Evolutionary conservation across 192 early-diverging fungal species (phyloP).

Genomic region (Obelidium mucronatum): DNA sequence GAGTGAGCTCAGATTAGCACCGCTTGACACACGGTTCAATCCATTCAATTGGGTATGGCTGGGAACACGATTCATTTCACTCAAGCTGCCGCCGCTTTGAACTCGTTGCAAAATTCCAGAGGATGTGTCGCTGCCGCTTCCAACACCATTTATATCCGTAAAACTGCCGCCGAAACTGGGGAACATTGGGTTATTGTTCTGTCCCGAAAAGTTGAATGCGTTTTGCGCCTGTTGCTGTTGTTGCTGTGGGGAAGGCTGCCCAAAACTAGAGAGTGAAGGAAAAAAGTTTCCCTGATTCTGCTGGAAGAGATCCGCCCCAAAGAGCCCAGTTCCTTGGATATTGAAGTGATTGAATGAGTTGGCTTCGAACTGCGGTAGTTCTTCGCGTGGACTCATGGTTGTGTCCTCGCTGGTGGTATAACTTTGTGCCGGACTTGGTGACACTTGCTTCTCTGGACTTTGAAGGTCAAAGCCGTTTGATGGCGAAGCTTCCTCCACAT

Average conservation of each 20-base stretch:
- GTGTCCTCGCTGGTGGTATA: conserved; percentile 6
- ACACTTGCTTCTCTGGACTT: too few species aligned
- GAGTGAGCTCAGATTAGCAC: background rate
- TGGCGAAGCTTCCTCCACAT: too few species aligned
- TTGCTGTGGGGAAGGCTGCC: background rate
- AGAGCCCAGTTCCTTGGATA: background rate
- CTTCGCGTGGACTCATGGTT: conserved; percentile 9
- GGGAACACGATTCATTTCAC: too few species aligned
- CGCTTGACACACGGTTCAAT: background rate
- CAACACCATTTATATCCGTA: background rate
- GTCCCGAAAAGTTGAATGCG: background rate
- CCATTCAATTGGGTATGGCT: too few species aligned
- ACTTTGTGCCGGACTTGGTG: conserved; percentile 7
- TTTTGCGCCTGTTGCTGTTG: background rate
- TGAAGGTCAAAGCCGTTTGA: too few species aligned
- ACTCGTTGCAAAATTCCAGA: too few species aligned
- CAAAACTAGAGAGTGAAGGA: background rate
- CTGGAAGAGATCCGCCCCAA: background rate
- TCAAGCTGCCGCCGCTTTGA: too few species aligned
- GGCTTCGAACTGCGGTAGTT: conserved; percentile 25
- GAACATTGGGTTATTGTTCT: background rate
- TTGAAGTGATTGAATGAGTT: conserved; percentile 25
- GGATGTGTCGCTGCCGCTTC: background rate
- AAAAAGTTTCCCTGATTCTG: background rate
- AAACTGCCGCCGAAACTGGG: background rate